A percentile compares a stretch with the other conserved stretches of the same genome.
Evolutionary conservation across 148 eudicot species (phyloP).

Genomic region (Spergularia bocconei): DNA sequence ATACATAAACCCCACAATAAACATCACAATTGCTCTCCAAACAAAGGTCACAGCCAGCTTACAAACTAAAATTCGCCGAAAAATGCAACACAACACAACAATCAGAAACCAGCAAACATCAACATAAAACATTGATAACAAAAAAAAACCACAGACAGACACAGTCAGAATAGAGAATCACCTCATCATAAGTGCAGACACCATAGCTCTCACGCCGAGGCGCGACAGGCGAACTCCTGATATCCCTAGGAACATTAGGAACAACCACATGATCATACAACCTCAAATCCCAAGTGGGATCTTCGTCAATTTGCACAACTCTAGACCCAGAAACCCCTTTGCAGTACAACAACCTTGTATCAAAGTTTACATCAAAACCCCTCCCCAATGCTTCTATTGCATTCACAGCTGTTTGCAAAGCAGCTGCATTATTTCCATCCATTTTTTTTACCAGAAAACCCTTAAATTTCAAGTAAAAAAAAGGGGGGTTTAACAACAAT

Average conservation of each 20-base stretch:
- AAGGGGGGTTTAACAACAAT: neutral
- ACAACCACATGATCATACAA: slow-evolving; percentile 54
- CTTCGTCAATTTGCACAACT: slow-evolving; percentile 74
- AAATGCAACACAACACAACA: neutral
- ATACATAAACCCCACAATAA: neutral
- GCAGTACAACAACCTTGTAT: slow-evolving; percentile 83
- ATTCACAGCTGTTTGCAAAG: slow-evolving; percentile 68
- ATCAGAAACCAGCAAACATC: neutral
- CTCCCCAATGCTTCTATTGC: slow-evolving; percentile 82
- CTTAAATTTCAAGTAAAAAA: slow-evolving; percentile 3
- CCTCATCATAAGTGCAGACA: slow-evolving; percentile 68
- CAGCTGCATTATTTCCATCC: slow-evolving; percentile 83
- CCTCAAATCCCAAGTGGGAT: slow-evolving; percentile 62
- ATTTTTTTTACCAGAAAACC: slow-evolving; percentile 38
- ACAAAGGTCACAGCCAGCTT: neutral
- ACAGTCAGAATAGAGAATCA: slow-evolving; percentile 21
- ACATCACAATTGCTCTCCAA: slow-evolving; percentile 7
- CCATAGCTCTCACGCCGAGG: slow-evolving; percentile 56
- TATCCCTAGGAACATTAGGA: slow-evolving; percentile 63
- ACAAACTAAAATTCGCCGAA: neutral
- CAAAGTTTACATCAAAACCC: slow-evolving; percentile 90
- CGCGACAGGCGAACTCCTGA: slow-evolving; percentile 36
- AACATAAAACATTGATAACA: slow-evolving; percentile 1
- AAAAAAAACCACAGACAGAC: neutral
- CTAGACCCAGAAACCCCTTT: slow-evolving; percentile 74